phyloP scores from a whole-genome alignment of 768 basidiomycete genomes.

The Mycena floridula region DNA sequence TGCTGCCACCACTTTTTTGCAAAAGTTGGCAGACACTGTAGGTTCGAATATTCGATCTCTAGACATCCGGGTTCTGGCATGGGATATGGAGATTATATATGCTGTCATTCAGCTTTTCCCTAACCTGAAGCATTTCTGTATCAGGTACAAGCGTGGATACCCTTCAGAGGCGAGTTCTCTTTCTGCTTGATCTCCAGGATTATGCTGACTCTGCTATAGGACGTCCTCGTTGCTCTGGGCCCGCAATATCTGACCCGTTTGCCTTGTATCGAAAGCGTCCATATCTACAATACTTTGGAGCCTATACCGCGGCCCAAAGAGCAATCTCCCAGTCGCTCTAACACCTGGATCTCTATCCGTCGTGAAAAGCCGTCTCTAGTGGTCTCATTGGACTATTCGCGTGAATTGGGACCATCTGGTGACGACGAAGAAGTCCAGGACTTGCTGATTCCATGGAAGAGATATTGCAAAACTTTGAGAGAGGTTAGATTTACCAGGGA shows the following conservation, averaged over 20 bases:
- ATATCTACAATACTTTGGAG: not conserved
- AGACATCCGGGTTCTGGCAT: not conserved
- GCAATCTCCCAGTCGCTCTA: no score
- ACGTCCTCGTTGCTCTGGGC: not conserved
- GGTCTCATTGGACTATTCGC: not conserved
- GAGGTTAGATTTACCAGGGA: not conserved
- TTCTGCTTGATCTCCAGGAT: not conserved
- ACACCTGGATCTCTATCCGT: no score
- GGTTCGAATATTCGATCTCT: not conserved
- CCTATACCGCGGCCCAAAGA: not conserved
- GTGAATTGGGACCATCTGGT: not conserved
- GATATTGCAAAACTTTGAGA: not conserved
- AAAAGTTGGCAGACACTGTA: not conserved
- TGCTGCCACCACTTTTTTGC: not conserved
- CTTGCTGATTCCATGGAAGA: constrained; percentile 1
- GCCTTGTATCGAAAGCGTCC: not conserved
- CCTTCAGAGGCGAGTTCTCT: not conserved
- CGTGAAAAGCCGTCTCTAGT: no score
- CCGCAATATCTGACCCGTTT: not conserved
- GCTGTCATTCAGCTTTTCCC: not conserved
- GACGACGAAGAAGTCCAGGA: not conserved
- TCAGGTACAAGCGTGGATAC: not conserved
- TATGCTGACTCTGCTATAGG: not conserved
- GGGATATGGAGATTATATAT: not conserved
- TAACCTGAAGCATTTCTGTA: not conserved